These are phyloP conservation scores for Pichia sp. DNA, from an alignment of 1,139 yeast genomes.

Conservation along the genomic window DNA sequence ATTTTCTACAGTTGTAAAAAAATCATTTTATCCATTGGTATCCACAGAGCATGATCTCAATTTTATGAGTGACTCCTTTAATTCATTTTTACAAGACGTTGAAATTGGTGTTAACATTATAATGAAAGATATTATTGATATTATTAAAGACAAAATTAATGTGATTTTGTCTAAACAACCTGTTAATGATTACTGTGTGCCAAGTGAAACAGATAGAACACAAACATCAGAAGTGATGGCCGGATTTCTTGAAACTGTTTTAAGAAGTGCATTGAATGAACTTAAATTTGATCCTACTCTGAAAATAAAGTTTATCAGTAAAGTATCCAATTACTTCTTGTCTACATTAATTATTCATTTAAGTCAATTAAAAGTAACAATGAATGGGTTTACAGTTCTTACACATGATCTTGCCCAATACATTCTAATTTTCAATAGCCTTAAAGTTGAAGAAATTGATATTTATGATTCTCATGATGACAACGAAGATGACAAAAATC, in stretches of 20 bases:
- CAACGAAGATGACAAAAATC: neutral
- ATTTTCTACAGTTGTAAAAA: conserved; percentile 68
- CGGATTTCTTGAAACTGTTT: conserved; percentile 33
- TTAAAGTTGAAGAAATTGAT: conserved; percentile 34
- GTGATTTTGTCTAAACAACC: conserved; percentile 54
- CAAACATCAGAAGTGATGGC: conserved; percentile 63
- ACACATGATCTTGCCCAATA: conserved; percentile 80
- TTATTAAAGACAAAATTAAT: conserved; percentile 43
- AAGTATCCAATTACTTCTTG: conserved; percentile 58
- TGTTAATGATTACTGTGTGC: conserved; percentile 47
- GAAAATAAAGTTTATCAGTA: conserved; percentile 27
- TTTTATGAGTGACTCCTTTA: conserved; percentile 58
- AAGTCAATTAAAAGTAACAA: conserved; percentile 67
- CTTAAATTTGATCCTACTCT: conserved; percentile 21
- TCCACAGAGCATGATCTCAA: conserved; percentile 34
- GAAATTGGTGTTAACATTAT: conserved; percentile 66
- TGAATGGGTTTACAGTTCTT: conserved; percentile 78
- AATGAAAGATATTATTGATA: conserved; percentile 51
- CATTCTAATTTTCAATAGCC: conserved; percentile 60
- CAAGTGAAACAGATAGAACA: conserved; percentile 51
- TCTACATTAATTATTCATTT: conserved; percentile 64
- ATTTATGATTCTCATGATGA: neutral
- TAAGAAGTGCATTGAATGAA: conserved; percentile 16
- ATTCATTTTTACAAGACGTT: conserved; percentile 59
- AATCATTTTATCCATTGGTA: conserved; percentile 56